Conservation (phyloP, 345 rosid genomes). For the Eucalyptus polybractea region DNA sequence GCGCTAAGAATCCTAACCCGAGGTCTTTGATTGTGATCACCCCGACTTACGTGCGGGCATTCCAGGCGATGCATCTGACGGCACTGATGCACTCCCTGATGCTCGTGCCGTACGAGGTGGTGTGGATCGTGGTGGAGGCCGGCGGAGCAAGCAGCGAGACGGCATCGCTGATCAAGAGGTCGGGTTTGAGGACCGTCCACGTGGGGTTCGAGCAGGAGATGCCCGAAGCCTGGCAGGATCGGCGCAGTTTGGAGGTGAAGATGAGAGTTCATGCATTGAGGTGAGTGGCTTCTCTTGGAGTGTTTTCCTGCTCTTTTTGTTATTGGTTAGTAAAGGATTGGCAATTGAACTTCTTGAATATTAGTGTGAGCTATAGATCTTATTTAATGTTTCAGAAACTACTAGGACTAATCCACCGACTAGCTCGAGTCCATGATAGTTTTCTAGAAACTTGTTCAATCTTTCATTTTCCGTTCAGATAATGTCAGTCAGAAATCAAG, state of each 20-base stretch:
- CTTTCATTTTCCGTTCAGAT: not conserved
- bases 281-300: not conserved
- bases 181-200: conserved; percentile 50
- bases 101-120: conserved; percentile 72
- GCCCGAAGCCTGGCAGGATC: conserved; percentile 70
- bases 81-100: conserved; percentile 87
- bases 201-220: conserved; percentile 49
- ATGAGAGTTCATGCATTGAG: conserved; percentile 86
- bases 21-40: conserved; percentile 63
- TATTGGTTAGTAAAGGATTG: not conserved
- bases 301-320: not conserved
- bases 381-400: not conserved
- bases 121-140: conserved; percentile 95
- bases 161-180: conserved; percentile 39
- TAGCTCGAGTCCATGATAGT: not conserved
- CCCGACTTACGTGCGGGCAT: conserved; percentile 86
- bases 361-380: not conserved
- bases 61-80: conserved; percentile 77
- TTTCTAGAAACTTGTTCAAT: not conserved
- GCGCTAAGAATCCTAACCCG: conserved; percentile 30
- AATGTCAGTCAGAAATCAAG: not conserved
- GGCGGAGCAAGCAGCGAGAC: conserved; percentile 76
- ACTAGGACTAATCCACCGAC: not conserved
- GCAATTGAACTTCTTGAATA: not conserved
- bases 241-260: conserved; percentile 51